Base-by-base conservation (phyloP, 2,329 filamentous ascomycete species). In the Curvularia hawaiiensis region DNA sequence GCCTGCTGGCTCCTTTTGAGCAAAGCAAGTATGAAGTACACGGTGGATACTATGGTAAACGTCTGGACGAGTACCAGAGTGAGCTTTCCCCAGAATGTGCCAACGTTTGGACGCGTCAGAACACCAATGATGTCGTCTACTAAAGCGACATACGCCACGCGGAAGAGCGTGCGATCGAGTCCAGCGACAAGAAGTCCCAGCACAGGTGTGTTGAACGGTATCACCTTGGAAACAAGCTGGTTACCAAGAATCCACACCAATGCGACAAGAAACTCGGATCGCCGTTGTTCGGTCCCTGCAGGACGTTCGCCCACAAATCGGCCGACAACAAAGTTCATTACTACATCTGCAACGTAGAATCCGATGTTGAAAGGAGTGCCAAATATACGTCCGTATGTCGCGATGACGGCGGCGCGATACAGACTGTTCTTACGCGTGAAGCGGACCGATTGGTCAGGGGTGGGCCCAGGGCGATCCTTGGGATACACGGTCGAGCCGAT, bases 341-440 rank as follows among this genome's bases (percentile, higher is more conserved):
- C 40, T 4, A 43, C 2, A 33, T 46, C 44, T 46, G 28, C 44
- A 12, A 31, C 7, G 28, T 20, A 46, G 18, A 33, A 22, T 16
- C 20, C 12, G 28, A 20, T 5, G 11, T 39, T 58, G 43, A 62
- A 62, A 1, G 60, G 60, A 30, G 54, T 60, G 50, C 60, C 55
- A 41, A 59, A 58, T 2, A 66, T 22, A 26, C 62, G 59, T 16
- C 63, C 56, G 31, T 65, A 63, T 3, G 60, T 64, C 16, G 60
- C 60, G 28, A 65, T 53, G 9, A 67, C 50, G 8, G 50, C 50
- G 16, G 61, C 62, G 24, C 61, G 66, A 46, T 62, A 63, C 5
- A 61, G 20, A 28, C 54, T 45, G 30, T 56, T 49, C 20, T 56
- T 62, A 46, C 59, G 63, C 16, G 60, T 64, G 54, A 68, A 69